Evolutionary conservation across 768 basidiomycete species (phyloP), one percentile per base, ranked within the genome.

Genomic region (Ephemerocybe angulata): DNA sequence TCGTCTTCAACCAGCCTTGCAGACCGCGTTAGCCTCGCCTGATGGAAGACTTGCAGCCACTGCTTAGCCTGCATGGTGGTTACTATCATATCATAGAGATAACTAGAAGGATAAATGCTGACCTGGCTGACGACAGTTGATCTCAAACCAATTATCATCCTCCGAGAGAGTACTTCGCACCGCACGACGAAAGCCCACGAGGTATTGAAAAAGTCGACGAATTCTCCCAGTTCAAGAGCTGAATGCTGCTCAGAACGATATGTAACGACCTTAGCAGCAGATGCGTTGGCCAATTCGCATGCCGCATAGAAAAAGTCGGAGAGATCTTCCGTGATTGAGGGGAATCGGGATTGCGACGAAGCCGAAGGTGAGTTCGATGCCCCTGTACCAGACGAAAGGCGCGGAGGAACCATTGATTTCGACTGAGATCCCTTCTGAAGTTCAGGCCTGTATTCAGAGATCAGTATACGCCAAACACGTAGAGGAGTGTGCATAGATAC

Each of bases 1-100:
- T 99, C 97, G 60, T 98, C 93, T 68, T 98, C 94, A 7, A 99
- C 96, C 25, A 92, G 72, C 67, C 88, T 92, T 25, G 96, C 95
- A 2, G 88, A 89, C 53, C 79, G 80, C 2, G 86, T 82, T 41
- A 98, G 81, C 49, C 88, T 80, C 11, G 78, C 70, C 60, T 93
- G 86, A 65, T 99, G 97, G 72, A 95, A 98, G 0, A 76, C 70
- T 63, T 89, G 85, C 25, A 99, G 74, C 74, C 95, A 99, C 10
- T 81, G 72, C 71, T 94, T 95, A 5, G 94, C 90, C 87, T 94
- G 62, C 33, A 51, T 35, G 35, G 48, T 41, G 10, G 38, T 41
- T 6, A 41, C 7, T 41, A 41, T 17, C 5, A 8, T 17, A 41
- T n/a, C 38, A 6, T 15, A 19, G 35, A 19, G 28, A 53, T 46